Base-by-base conservation (phyloP, 345 rosid species). In the Anacardium occidentale region DNA sequence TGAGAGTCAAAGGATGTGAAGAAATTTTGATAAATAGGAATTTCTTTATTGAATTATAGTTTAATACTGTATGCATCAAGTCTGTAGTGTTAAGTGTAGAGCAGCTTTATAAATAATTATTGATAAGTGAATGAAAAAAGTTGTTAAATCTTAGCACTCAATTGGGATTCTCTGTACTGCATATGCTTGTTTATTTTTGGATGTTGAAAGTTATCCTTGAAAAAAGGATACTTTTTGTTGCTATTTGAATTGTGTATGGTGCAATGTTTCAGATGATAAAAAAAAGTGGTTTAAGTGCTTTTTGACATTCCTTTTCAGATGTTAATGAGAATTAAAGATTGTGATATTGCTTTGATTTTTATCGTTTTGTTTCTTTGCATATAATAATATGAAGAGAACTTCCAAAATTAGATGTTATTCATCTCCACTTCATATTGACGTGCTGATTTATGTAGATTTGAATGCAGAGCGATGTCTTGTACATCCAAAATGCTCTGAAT, bases 361-460 rank as follows among this genome's bases (percentile, higher is more conserved):
- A 34, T 20, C n/a, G n/a, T 58, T 37, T 58, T 44, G 44, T 57
- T 69, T 58, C 64, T 50, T 25, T 57, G 56, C 55, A 40, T 25
- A 57, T 59, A 0, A 53, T 53, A 48, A 21, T 53, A 45, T 45
- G 7, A 0, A 69, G 44, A 3, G 52, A 24, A 12, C 34, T 18
- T 48, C 22, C 11, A 13, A 53, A n/a, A 48, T 20, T 68, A 21
- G 50, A n/a, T 14, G 48, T 18, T 55, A 0, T 21, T 5, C 22
- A 51, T 18, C 3, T 20, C 25, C 48, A 17, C 69, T 50, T 55
- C 18, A 68, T 14, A 4, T 0, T 22, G 15, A 17, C 62, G 17
- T 57, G 40, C 17, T 9, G 54, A 44, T 44, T 42, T 22, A 17
- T 10, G 11, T 42, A 24, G 21, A 42, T 42, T 11, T 69, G 6